Percentiles rank a stretch among this genome's conserved stretches.
These are phyloP conservation scores for Euphorbia schlechtendalii DNA, from an alignment of 441 rosid species.

Conservation along the genomic window DNA sequence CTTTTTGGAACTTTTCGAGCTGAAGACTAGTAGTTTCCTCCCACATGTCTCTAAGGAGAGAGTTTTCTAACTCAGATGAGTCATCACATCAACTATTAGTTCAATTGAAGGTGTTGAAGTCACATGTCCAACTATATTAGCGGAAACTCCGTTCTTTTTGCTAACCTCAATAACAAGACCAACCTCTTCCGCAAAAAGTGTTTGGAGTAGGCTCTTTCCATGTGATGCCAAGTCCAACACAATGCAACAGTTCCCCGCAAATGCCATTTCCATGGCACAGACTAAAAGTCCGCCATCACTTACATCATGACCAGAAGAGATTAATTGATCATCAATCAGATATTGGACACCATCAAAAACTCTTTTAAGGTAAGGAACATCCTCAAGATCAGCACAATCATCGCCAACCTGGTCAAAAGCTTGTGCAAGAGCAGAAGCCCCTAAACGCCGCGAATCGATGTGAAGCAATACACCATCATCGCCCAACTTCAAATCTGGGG, in stretches of 20 bases:
- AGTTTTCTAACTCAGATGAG: slow-evolving; percentile 54
- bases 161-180: slow-evolving; percentile 80
- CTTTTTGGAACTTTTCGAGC: slow-evolving; percentile 70
- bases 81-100: slow-evolving; percentile 51
- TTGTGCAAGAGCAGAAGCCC: slow-evolving; percentile 94
- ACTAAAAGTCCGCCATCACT: slow-evolving; percentile 89
- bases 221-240: slow-evolving; percentile 43
- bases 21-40: slow-evolving; percentile 94
- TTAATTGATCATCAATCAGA: slow-evolving; percentile 47
- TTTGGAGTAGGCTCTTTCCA: slow-evolving; percentile 61
- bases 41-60: slow-evolving; percentile 82
- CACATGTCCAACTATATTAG: slow-evolving; percentile 70
- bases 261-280: slow-evolving; percentile 85
- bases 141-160: slow-evolving; percentile 48
- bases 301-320: slow-evolving; percentile 82
- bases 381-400: slow-evolving; percentile 86
- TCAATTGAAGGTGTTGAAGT: slow-evolving; percentile 47
- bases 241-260: slow-evolving; percentile 85
- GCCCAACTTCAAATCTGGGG: slow-evolving; percentile 83
- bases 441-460: slow-evolving; percentile 76
- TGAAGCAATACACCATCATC: slow-evolving; percentile 69
- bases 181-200: slow-evolving; percentile 84
- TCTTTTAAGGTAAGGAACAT: slow-evolving; percentile 61
- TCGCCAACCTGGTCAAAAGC: slow-evolving; percentile 81
- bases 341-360: slow-evolving; percentile 70